Evolutionary conservation across 768 basidiomycete genomes (phyloP).

Genomic region (Tulasnella calospora): DNA sequence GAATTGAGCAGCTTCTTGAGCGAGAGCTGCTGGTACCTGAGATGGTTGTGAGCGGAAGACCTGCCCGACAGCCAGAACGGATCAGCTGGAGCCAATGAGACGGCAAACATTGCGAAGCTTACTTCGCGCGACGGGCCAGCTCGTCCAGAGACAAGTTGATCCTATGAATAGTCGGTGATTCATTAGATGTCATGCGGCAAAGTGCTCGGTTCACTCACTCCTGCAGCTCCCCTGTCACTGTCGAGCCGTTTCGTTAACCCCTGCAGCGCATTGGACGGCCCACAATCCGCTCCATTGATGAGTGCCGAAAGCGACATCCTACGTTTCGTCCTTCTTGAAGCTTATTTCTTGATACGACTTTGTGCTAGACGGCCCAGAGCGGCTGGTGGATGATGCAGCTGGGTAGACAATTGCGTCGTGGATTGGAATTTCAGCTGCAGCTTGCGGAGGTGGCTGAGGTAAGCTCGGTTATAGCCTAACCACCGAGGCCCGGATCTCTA

Average conservation of each 20-base stretch:
- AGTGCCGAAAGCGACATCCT: slow-evolving; percentile 73
- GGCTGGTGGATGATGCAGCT: too few species aligned
- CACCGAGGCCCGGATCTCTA: neutral
- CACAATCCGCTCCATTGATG: slow-evolving; percentile 71
- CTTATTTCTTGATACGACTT: neutral
- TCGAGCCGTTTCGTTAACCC: slow-evolving; percentile 74
- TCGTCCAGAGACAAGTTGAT: slow-evolving; percentile 59
- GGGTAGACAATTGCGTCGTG: too few species aligned
- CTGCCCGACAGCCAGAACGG: slow-evolving; percentile 37
- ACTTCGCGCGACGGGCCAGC: slow-evolving; percentile 64
- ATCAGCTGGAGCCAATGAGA: neutral
- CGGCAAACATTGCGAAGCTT: slow-evolving; percentile 29
- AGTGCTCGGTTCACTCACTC: slow-evolving; percentile 44
- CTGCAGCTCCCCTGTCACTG: slow-evolving; percentile 70
- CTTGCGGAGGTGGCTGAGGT: too few species aligned
- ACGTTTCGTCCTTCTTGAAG: neutral
- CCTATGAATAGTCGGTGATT: slow-evolving; percentile 41
- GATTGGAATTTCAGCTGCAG: too few species aligned
- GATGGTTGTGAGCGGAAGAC: slow-evolving; percentile 54
- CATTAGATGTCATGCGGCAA: slow-evolving; percentile 13
- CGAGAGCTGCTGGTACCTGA: slow-evolving; percentile 40
- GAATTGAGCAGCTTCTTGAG: slow-evolving; percentile 67
- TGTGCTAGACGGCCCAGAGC: too few species aligned
- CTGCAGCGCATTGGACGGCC: slow-evolving; percentile 78
- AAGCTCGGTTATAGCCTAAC: neutral